These are phyloP conservation scores for Ehretia macrophylla DNA, from an alignment of 257 asterid genomes.

Conservation along the genomic window DNA sequence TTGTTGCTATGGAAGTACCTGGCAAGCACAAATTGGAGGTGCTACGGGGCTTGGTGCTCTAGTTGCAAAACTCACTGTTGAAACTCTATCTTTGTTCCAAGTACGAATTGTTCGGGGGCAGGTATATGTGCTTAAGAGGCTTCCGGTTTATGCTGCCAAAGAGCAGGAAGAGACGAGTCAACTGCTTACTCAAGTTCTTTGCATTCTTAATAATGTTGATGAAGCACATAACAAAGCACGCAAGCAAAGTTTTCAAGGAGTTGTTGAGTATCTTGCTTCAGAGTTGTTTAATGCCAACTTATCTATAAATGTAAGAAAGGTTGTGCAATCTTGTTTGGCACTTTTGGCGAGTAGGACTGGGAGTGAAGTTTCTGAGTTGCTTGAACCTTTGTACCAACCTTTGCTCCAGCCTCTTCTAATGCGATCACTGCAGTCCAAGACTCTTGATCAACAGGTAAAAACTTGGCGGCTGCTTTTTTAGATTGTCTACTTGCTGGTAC, in stretches of 20 bases:
- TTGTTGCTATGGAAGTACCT: slow-evolving; percentile 87
- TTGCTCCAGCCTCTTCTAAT: slow-evolving; percentile 89
- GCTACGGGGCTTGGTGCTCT: slow-evolving; percentile 95
- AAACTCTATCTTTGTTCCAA: slow-evolving; percentile 73
- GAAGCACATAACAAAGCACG: slow-evolving; percentile 96
- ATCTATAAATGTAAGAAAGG: slow-evolving; percentile 80
- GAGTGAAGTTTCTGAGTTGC: slow-evolving; percentile 98
- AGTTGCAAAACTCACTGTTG: slow-evolving; percentile 96
- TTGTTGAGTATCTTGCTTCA: slow-evolving; percentile 88
- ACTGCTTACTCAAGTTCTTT: slow-evolving; percentile 94
- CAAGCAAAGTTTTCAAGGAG: slow-evolving; percentile 90
- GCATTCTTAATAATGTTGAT: slow-evolving; percentile 94
- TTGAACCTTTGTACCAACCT: slow-evolving; percentile 89
- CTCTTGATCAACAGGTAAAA: slow-evolving; percentile 94
- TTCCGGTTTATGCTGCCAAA: slow-evolving; percentile 85
- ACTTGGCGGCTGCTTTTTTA: not conserved
- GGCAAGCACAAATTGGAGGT: slow-evolving; percentile 99
- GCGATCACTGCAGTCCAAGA: slow-evolving; percentile 88
- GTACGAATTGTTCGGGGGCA: slow-evolving; percentile 86
- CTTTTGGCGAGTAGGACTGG: slow-evolving; percentile 99
- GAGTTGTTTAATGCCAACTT: slow-evolving; percentile 88
- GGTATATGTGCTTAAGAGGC: slow-evolving; percentile 91
- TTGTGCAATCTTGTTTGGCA: slow-evolving; percentile 96
- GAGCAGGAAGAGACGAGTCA: slow-evolving; percentile 98
- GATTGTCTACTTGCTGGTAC: slow-evolving; percentile 7